Base-by-base conservation (phyloP, 2,329 filamentous ascomycete genomes). In the Diplodia corticola region DNA sequence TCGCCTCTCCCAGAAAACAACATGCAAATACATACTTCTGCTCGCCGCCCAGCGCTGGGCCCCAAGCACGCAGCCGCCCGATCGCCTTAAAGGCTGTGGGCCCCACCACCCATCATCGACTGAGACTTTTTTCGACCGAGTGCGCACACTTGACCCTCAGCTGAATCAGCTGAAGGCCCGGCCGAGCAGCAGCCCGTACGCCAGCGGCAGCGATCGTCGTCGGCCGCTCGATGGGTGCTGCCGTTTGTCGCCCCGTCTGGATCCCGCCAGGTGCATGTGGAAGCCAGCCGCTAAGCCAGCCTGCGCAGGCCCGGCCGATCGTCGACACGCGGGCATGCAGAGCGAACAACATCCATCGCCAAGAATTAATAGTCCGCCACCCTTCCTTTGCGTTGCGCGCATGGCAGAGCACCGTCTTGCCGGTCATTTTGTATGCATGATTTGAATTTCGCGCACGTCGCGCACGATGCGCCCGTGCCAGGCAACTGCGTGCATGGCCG, bases 151-250 rank as follows among this genome's bases (percentile, higher is more conserved):
- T 13, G 20, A 30, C 28, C 30, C 51, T 54, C 51, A 54, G 51
- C 51, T 54, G 51, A 54, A 44, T 44, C 40, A 44, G 40, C 40
- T 44, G 51, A n/a, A 33, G n/a, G 28, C 30, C n/a, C 54, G 53
- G 53, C 53, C 53, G 53, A 57, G 53, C 37, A 46, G 24, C 55
- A n/a, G n/a, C n/a, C n/a, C n/a, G n/a, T n/a, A n/a, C n/a, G n/a
- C n/a, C n/a, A 57, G 53, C 37, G 30, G 24, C 55, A 46, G 55
- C 24, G n/a, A 20, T 35, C 22, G n/a, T 20, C 54, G 28, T 24
- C 37, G 17, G 35, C 54, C 15, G 7, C n/a, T 60, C 55, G 26
- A 60, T 59, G 37, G 12, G 12, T 22, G 53, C 35, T 40, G 20
- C 53, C 53, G 53, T 12, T 35, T 15, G 13, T 15, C 51, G n/a